Base-by-base conservation (phyloP, 2,329 filamentous ascomycete genomes). In the Nannizzia gypsea region DNA sequence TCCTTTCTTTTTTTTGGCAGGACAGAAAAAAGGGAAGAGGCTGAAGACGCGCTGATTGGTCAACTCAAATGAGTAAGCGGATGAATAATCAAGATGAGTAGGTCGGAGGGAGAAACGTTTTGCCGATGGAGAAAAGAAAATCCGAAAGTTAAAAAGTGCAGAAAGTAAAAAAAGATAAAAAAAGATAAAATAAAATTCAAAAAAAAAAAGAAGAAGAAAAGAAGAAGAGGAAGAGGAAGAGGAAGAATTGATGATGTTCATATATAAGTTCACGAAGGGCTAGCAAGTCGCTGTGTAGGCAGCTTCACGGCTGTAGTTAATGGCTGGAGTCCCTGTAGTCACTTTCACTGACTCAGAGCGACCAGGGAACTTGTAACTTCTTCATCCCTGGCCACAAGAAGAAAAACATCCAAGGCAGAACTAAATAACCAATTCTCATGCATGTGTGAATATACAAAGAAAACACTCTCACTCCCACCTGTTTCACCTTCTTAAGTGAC, bases 41-140 rank as follows among this genome's bases (percentile, higher is more conserved):
- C 65, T 61, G 60, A 59, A 59, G 54, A 63, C 65, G 69, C 71
- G 72, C 70, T 72, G 66, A 73, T 74, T 74, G 73, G 72, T 40
- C 20, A 40, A 54, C 56, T 36, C 46, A 62, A 48, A 28, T 72
- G 67, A 71, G 60, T 73, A 65, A 73, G 62, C 11, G 3, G 5
- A 26, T 36, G 13, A 34, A n/a, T 2, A 8, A 13, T 15, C 3
- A 50, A 3, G 44, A 46, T 46, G 42, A 13, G 17, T 46, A 46
- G 22, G 48, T 24, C 6, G 3, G 28, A 20, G 6, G 50, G 62
- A 63, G 26, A 9, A 64, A 58, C 11, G 5, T 26, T 59, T 13
- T 34, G 22, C 60, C 61, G 34, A 34, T 6, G 13, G 11, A 22
- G 2, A 52, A 54, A 34, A 34, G 26, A 34, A 54, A 54, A 0